These are phyloP conservation scores for Phytopythium aichiense DNA, from an alignment of 352 stramenopile species.

Conservation along the genomic window DNA sequence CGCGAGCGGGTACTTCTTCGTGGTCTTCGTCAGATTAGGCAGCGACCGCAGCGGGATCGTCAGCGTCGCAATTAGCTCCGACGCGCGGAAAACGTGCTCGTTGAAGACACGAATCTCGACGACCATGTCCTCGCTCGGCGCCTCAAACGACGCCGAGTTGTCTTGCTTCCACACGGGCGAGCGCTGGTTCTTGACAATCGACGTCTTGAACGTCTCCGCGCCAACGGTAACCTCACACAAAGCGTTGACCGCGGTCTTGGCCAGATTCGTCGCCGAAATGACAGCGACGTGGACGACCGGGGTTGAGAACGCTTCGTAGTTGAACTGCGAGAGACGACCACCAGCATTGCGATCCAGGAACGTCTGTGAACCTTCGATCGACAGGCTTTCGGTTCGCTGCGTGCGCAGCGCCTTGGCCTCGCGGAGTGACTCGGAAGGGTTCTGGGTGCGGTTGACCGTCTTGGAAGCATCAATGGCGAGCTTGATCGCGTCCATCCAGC, in stretches of 20 bases:
- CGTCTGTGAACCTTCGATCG: slow-evolving; percentile 43
- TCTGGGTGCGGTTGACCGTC: slow-evolving; percentile 71
- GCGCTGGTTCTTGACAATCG: slow-evolving; percentile 72
- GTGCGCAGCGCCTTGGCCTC: slow-evolving; percentile 52
- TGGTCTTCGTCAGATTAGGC: slow-evolving; percentile 82
- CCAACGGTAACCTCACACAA: slow-evolving; percentile 81
- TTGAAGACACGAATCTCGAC: slow-evolving; percentile 83
- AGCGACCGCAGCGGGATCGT: slow-evolving; percentile 78
- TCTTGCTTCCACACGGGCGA: slow-evolving; percentile 86
- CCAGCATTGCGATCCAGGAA: slow-evolving; percentile 66
- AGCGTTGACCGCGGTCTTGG: slow-evolving; percentile 73
- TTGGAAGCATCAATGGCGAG: slow-evolving; percentile 81
- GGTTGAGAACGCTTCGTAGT: slow-evolving; percentile 79
- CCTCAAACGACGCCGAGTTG: slow-evolving; percentile 82
- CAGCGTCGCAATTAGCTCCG: slow-evolving; percentile 69
- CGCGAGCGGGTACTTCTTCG: slow-evolving; percentile 79
- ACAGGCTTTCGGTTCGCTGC: slow-evolving; percentile 64
- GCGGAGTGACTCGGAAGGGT: slow-evolving; percentile 40
- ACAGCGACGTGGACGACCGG: slow-evolving; percentile 79
- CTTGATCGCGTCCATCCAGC: slow-evolving; percentile 85
- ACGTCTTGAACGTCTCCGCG: slow-evolving; percentile 81
- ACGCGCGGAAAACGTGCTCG: slow-evolving; percentile 75
- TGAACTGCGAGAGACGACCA: slow-evolving; percentile 80
- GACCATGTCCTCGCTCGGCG: slow-evolving; percentile 70
- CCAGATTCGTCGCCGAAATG: slow-evolving; percentile 75